A percentile compares a stretch with the other conserved stretches of the same genome.
These are phyloP conservation scores for Cyberlindnera mrakii DNA, from an alignment of 805 yeast species.

Conservation along the genomic window DNA sequence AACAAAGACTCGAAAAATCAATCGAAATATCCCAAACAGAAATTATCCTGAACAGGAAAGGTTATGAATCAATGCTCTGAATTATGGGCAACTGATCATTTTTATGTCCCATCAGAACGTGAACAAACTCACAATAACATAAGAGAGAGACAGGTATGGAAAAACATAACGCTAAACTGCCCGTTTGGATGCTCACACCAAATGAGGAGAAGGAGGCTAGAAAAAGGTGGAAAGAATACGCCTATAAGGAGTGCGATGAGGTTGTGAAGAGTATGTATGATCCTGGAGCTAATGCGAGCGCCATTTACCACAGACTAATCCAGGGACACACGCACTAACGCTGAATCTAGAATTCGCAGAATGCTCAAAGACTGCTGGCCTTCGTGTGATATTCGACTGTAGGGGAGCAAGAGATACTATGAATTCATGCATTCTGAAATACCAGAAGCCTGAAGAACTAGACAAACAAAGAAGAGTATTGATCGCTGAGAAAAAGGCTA, in stretches of 20 bases:
- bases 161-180: constrained; percentile 36
- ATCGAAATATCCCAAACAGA: no score
- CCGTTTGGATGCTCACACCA: constrained; percentile 73
- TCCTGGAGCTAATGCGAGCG: constrained; percentile 33
- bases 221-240: constrained; percentile 59
- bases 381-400: constrained; percentile 65
- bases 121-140: background rate
- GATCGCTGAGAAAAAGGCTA: constrained; percentile 50
- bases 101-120: background rate
- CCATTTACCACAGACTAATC: constrained; percentile 14
- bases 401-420: constrained; percentile 49
- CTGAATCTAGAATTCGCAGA: constrained; percentile 56
- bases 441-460: constrained; percentile 56
- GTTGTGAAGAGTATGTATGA: constrained; percentile 57
- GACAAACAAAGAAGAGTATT: constrained; percentile 65
- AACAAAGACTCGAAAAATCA: no score
- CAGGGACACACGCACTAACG: constrained; percentile 39
- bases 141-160: constrained; percentile 11
- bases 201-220: constrained; percentile 70
- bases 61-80: no score
- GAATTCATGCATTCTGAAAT: constrained; percentile 55
- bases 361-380: constrained; percentile 58
- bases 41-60: no score
- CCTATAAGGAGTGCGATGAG: constrained; percentile 63
- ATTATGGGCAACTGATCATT: no score